Evolutionary conservation across 345 rosid genomes (phyloP), one percentile per base, ranked within the genome.

Genomic region (Psidium friedrichsthalianum): DNA sequence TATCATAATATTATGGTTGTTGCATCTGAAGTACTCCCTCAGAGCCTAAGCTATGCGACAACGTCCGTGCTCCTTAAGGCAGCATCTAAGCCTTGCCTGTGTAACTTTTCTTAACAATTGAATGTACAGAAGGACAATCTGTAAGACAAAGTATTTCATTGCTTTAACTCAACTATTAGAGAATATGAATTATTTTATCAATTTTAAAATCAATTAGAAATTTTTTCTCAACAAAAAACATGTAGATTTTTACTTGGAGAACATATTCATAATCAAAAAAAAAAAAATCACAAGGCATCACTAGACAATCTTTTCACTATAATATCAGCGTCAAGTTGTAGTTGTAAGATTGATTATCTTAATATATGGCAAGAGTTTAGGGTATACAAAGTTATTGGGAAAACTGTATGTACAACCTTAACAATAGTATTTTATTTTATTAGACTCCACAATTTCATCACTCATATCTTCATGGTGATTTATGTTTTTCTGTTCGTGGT

Each of bases 221-320:
- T 44, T 44, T 44, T 44, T 44, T 44, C 47, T 44, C 47, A 44
- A 44, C 7, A 6, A 6, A 44, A 44, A 44, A 44, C 47, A 6
- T 44, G 51, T 10, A 8, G 51, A 47, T 47, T 61, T 61, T 27
- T 61, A 14, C 4, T 6, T 14, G 74, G 2, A 61, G 29, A 61
- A 27, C 21, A 1, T 11, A 6, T 15, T 61, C 0, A 29, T 11
- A 27, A 29, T 61, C 9, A 29, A 8, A 61, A 0, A 0, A 36
- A 22, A 15, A 29, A 61, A 29, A 3, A 7, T 16, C 2, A 14
- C 0, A 1, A 3, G 29, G 11, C 11, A 0, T 1, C 22, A 7
- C 3, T 15, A 0, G 32, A 21, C 1, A 64, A 64, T 29, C 22
- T 29, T 61, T 58, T 29, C 3, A 61, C 22, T 29, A 27, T 0